These are phyloP conservation scores for Fraxinus latifolia DNA, from an alignment of 305 asterid genomes.

Conservation along the genomic window DNA sequence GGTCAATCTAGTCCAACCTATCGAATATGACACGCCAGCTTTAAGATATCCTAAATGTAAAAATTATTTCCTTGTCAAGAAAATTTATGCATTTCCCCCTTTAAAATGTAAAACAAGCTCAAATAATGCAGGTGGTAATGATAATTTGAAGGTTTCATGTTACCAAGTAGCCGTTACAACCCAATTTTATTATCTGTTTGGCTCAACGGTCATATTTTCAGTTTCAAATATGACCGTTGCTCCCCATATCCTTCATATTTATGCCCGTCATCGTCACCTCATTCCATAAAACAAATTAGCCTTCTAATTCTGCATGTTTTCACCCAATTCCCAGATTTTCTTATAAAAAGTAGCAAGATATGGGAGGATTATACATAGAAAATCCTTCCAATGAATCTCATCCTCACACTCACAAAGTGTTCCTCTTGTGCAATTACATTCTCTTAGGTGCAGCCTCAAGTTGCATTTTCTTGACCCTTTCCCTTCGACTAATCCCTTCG, in stretches of 20 bases:
- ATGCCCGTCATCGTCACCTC: neutral
- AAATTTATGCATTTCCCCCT: neutral
- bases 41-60: neutral
- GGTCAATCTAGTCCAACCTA: neutral
- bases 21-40: neutral
- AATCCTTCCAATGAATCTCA: constrained; percentile 15
- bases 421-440: constrained; percentile 28
- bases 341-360: neutral
- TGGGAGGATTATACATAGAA: neutral
- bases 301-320: neutral
- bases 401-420: constrained; percentile 27
- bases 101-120: neutral
- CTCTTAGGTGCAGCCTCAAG: constrained; percentile 29
- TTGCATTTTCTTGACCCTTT: constrained; percentile 18
- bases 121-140: neutral
- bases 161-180: neutral
- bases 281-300: neutral
- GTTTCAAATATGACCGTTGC: constrained; percentile 2
- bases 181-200: neutral
- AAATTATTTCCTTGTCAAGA: neutral
- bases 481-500: constrained; percentile 15
- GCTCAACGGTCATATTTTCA: neutral
- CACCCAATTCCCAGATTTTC: neutral
- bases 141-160: neutral
- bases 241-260: neutral